Evolutionary conservation across 352 stramenopile species (phyloP).

Genomic region (Globisporangium solare): DNA sequence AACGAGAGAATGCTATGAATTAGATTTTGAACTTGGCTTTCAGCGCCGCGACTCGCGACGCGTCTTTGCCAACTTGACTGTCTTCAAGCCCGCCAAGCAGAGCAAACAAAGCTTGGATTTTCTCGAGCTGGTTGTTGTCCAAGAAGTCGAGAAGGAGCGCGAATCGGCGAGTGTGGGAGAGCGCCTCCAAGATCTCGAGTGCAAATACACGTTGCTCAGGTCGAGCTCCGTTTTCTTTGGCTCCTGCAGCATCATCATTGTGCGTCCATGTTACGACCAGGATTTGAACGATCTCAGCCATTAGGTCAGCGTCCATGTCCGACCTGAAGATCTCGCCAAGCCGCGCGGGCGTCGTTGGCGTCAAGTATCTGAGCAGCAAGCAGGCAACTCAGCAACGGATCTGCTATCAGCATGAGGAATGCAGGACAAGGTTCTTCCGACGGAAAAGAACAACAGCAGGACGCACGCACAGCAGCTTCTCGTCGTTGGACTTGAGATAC

Average conservation of each 20-base stretch:
- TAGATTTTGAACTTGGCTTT: constrained; percentile 15
- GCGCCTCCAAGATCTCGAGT: constrained; percentile 27
- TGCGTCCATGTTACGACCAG: constrained; percentile 27
- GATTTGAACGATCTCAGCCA: constrained; percentile 61
- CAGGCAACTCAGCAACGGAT: not conserved
- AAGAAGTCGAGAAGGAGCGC: constrained; percentile 66
- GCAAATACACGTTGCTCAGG: constrained; percentile 29
- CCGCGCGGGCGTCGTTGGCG: constrained; percentile 36
- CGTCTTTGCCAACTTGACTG: not conserved
- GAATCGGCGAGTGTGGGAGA: constrained; percentile 48
- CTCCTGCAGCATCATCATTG: constrained; percentile 10
- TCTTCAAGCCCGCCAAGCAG: too few relatives aligned
- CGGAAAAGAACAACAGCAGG: too few relatives aligned
- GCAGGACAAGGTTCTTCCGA: not conserved
- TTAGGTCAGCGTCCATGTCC: constrained; percentile 70
- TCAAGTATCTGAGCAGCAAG: constrained; percentile 43
- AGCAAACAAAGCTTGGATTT: constrained; percentile 29
- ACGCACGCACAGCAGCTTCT: constrained; percentile 40
- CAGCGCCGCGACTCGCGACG: constrained; percentile 3
- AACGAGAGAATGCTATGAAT: not conserved
- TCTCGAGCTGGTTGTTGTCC: constrained; percentile 58
- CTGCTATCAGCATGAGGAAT: not conserved
- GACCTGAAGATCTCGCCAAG: constrained; percentile 52
- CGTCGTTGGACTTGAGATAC: constrained; percentile 44
- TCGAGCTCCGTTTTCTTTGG: not conserved